Conservation (phyloP, 768 basidiomycete species). For the Tulasnella sp. region DNA sequence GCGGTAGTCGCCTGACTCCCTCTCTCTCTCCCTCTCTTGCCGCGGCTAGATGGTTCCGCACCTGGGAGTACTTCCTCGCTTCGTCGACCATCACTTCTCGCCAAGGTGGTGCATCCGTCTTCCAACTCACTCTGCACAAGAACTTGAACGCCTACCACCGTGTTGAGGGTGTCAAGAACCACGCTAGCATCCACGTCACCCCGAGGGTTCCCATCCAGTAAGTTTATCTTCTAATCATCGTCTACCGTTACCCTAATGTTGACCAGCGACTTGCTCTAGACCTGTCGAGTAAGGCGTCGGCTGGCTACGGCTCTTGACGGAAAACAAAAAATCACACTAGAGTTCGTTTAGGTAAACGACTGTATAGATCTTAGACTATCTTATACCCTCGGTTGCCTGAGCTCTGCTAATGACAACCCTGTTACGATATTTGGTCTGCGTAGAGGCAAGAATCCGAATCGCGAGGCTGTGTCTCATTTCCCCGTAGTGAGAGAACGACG, state of each 20-base stretch:
- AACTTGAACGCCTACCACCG: conserved; percentile 95
- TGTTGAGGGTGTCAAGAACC: conserved; percentile 70
- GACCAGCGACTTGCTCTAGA: neutral
- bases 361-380: neutral
- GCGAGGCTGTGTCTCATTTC: no score
- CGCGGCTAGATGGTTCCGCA: conserved; percentile 59
- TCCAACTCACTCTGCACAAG: conserved; percentile 97
- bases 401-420: neutral
- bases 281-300: neutral
- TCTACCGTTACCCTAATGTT: neutral
- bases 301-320: neutral
- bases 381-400: neutral
- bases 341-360: neutral
- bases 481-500: no score
- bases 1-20: neutral
- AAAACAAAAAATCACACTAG: neutral
- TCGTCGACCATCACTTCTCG: conserved; percentile 67
- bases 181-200: conserved; percentile 25
- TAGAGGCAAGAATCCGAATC: no score
- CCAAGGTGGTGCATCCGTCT: conserved; percentile 84
- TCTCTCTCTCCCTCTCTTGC: neutral
- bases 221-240: neutral
- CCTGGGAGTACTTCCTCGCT: conserved; percentile 97
- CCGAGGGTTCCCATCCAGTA: neutral
- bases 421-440: neutral